These are phyloP conservation scores for Talaromyces islandicus DNA, from an alignment of 2,329 filamentous ascomycete species.

Conservation along the genomic window DNA sequence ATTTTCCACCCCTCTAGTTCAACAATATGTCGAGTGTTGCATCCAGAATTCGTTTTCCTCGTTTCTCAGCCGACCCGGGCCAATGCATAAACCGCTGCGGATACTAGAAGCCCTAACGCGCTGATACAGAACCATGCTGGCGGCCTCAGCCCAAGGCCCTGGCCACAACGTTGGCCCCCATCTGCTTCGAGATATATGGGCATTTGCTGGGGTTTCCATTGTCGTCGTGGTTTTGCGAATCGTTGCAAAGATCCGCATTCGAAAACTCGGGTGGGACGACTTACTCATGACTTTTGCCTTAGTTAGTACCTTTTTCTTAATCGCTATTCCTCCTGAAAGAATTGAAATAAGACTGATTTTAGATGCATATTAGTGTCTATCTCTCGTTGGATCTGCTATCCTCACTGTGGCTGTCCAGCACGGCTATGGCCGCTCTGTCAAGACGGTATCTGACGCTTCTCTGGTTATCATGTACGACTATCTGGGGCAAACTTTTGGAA, in stretches of 20 bases:
- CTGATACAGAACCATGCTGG: background rate
- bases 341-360: background rate
- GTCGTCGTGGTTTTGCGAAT: slow-evolving; percentile 15
- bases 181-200: slow-evolving; percentile 18
- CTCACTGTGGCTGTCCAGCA: slow-evolving; percentile 15
- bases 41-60: background rate
- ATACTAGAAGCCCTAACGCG: background rate
- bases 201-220: slow-evolving; percentile 15
- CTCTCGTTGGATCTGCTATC: slow-evolving; percentile 17
- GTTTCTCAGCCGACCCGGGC: background rate
- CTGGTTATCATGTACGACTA: slow-evolving; percentile 21
- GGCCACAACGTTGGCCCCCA: slow-evolving; percentile 10
- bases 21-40: background rate
- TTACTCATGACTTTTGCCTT: slow-evolving; percentile 18
- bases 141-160: background rate
- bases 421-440: slow-evolving; percentile 17
- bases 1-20: background rate
- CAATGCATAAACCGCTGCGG: background rate
- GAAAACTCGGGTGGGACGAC: slow-evolving; percentile 19
- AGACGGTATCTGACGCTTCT: slow-evolving; percentile 9
- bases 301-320: slow-evolving; percentile 13
- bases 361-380: slow-evolving; percentile 11
- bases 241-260: slow-evolving; percentile 16
- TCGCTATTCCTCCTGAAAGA: background rate
- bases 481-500: slow-evolving; percentile 18